Percentiles rank a stretch among this genome's conserved stretches.
Conservation (phyloP, 1,284 basidiomycete genomes). For the Waitea zeae region DNA sequence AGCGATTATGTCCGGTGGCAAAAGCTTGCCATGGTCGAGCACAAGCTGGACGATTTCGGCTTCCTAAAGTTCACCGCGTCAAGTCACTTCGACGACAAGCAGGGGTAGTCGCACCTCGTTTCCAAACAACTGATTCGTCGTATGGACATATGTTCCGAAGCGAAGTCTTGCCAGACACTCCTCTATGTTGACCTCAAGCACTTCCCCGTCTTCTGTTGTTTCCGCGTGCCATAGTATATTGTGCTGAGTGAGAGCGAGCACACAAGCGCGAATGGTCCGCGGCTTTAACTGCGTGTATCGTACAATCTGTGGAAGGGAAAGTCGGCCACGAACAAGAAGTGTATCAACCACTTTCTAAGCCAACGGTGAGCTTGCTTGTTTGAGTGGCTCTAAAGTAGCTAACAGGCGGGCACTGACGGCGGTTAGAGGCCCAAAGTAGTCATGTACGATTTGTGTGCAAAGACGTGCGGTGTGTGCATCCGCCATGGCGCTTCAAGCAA, state of each 20-base stretch:
- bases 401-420: slow-evolving; percentile 30
- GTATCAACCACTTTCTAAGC: slow-evolving; percentile 61
- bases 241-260: slow-evolving; percentile 83
- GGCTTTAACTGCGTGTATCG: slow-evolving; percentile 51
- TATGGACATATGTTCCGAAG: slow-evolving; percentile 66
- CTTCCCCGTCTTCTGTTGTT: slow-evolving; percentile 56
- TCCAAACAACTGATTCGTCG: slow-evolving; percentile 56
- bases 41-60: slow-evolving; percentile 60
- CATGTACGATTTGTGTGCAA: slow-evolving; percentile 58
- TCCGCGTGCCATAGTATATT: slow-evolving; percentile 78
- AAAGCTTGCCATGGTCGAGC: slow-evolving; percentile 77
- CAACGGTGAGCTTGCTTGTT: slow-evolving; percentile 1
- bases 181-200: slow-evolving; percentile 62
- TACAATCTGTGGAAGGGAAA: slow-evolving; percentile 56
- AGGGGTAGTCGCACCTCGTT: slow-evolving; percentile 32
- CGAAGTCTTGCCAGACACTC: slow-evolving; percentile 67
- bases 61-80: slow-evolving; percentile 25
- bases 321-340: slow-evolving; percentile 73
- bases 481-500: too few species aligned
- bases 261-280: slow-evolving; percentile 50
- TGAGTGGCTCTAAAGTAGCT: slow-evolving; percentile 4
- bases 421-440: slow-evolving; percentile 66
- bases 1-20: slow-evolving; percentile 52
- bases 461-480: slow-evolving; percentile 53
- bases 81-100: not conserved